phyloP scores from a whole-genome alignment of 352 stramenopile species.

The Blastocystis hominis region DNA sequence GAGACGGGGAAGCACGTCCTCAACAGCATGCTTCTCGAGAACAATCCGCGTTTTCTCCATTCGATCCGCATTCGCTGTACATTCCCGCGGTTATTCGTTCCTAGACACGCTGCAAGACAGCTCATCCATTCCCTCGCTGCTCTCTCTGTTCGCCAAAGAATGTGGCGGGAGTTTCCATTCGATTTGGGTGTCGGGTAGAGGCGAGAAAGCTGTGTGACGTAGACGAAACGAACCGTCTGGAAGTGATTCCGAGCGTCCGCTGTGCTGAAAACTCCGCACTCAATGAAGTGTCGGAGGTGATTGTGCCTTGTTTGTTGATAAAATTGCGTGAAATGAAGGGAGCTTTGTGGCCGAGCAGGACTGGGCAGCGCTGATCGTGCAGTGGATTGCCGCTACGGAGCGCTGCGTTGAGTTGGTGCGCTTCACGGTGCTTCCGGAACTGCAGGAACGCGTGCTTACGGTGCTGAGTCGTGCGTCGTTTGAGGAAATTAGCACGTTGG shows the following conservation, averaged over 20 bases:
- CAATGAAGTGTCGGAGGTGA: background rate
- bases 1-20: background rate
- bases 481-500: background rate
- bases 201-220: background rate
- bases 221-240: background rate
- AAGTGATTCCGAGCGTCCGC: background rate
- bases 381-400: too few relatives aligned
- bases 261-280: background rate
- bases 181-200: background rate
- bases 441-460: background rate
- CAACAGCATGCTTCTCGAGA: background rate
- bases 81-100: background rate
- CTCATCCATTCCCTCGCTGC: background rate
- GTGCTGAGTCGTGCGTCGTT: background rate
- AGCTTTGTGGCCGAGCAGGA: background rate
- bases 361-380: background rate
- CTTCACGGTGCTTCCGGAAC: background rate
- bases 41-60: background rate
- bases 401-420: background rate
- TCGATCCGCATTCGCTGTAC: constrained; percentile 15
- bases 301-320: background rate
- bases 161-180: background rate
- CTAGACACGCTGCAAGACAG: background rate
- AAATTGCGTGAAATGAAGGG: background rate
- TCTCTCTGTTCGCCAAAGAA: background rate